Evolutionary conservation across 192 early-diverging fungal genomes (phyloP), one percentile per base, ranked within the genome.

Genomic region (Backusella tarrabulga): DNA sequence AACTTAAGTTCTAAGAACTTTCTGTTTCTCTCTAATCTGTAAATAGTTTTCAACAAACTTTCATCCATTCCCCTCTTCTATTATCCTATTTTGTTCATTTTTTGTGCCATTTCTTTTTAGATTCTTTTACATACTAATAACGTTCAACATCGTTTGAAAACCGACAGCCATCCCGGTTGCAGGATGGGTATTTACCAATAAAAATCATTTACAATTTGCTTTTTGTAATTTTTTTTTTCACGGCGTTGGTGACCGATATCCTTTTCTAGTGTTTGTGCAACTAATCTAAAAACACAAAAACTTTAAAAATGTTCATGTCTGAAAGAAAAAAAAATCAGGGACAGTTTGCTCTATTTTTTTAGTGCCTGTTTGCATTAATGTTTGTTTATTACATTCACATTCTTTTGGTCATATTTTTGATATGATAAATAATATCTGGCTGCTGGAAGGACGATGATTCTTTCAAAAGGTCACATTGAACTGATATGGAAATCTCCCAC

Each of bases 1-100:
- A 77, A 23, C 88, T 93, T 70, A 91, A 88, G 84, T 85, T 89
- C 83, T 90, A 87, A 84, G 63, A 72, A 32, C 71, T 72, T 44
- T 72, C 17, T 44, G 4, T 72, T 46, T 17, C 15, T 68, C 34
- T 36, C 26, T 32, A 68, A 68, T 36, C 34, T 68, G 67, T 68
- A 36, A 34, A 68, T 36, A 32, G 73, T 74, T 74, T 74, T 74
- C 73, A 74, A 74, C 73, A 74, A 74, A 74, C 73, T 74, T 29
- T 73, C 29, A 72, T 72, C 41, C 36, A 44, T 44, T 67, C 63
- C 21, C 56, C 54, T 23, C 60, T 6, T 34, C 75, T 67, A 36
- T 68, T 44, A 42, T 68, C 75, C n/a, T 74, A 21, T 29, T 74
- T 63, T 74, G 54, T 74, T 74, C 52, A 56, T 68, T 52, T 71